Conservation (phyloP, 78 protist genomes). For the Emiliania huxleyi region DNA sequence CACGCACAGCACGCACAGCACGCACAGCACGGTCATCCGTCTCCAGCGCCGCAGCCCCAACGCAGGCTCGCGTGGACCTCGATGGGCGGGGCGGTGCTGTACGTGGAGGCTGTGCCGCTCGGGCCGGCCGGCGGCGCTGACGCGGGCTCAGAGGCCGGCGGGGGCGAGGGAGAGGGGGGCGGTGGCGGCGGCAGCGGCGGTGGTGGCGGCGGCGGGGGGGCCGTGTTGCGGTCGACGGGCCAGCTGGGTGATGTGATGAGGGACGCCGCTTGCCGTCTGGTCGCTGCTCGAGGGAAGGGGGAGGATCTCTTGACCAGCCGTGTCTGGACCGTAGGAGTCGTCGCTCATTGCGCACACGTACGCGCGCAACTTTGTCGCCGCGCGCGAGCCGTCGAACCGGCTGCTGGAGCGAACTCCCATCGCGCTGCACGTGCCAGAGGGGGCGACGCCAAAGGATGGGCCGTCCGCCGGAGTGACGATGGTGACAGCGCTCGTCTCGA, state of each 20-base stretch:
- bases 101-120: constrained; percentile 71
- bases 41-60: no score
- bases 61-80: constrained; percentile 63
- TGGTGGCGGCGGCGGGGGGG: neutral
- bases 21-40: no score
- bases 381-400: neutral
- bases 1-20: no score
- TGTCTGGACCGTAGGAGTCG: no score
- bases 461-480: constrained; percentile 86
- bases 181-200: neutral
- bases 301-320: no score
- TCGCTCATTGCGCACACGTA: constrained; percentile 74
- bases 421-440: constrained; percentile 91
- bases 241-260: constrained; percentile 87
- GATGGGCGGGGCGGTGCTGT: constrained; percentile 80
- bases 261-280: no score
- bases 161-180: neutral
- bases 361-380: constrained; percentile 20
- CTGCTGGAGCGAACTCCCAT: constrained; percentile 36
- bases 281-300: no score
- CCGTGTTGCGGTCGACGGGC: constrained; percentile 39
- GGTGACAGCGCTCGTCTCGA: constrained; percentile 80
- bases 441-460: constrained; percentile 90
- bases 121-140: neutral
- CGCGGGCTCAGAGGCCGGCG: neutral